Base-by-base conservation (phyloP, 805 yeast species). In the Ogataea naganishii region DNA sequence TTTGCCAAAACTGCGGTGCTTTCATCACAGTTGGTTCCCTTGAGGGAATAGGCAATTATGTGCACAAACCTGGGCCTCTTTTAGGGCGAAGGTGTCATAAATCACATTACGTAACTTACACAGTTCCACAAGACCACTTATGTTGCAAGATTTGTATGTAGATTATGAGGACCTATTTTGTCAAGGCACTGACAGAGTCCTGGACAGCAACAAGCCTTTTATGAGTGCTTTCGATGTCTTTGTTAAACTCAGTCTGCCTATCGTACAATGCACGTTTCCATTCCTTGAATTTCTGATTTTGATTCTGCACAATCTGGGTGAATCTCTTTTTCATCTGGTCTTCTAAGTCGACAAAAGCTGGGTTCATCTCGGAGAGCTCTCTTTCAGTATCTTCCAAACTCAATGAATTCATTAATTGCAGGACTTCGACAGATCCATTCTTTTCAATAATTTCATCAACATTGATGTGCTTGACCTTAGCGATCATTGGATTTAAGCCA, bases 251-350 rank as follows among this genome's bases (percentile, higher is more conserved):
- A n/a, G 56, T 58, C 50, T 80, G 86, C 43, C 69, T 69, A 13
- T 59, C 61, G 29, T 68, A 60, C 27, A 80, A 55, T 0, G 69
- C 69, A 32, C 51, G 53, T 44, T 75, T 75, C 83, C 84, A 76
- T 19, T 67, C 73, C 44, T 68, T 69, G 39, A 78, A 77, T 37
- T 69, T 66, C 27, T 47, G 54, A 37, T 77, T 83, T 45, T 79
- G 79, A 4, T 44, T 32, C 10, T 53, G 46, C 24, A 72, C 65
- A 15, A 62, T 46, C 13, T 58, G 65, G 14, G 63, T 56, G 31
- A 66, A 68, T 32, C 55, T 59, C 34, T 51, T 57, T 42, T 66
- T 69, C 38, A 68, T 49, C 23, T 54, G 47, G 30, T 55, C 46
- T 42, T 69, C 72, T 32, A 57, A 55, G 21, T 64, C 65, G 18